These are phyloP conservation scores for Orbilia oligospora DNA, from an alignment of 2,329 filamentous ascomycete species.

Conservation along the genomic window DNA sequence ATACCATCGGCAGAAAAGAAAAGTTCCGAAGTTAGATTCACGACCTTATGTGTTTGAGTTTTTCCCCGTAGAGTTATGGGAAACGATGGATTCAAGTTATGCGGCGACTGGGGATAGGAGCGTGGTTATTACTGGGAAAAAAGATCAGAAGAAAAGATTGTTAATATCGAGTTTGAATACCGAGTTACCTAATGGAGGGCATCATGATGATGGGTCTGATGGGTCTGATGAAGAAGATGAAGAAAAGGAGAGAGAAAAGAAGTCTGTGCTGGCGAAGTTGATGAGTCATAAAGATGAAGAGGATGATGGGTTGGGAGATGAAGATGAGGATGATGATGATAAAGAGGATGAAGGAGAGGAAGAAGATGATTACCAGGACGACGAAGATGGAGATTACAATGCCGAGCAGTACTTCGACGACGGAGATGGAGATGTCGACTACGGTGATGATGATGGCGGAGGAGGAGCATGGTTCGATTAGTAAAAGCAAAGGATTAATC, in stretches of 20 bases:
- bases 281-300: conserved; percentile 58
- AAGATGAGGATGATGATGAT: conserved; percentile 64
- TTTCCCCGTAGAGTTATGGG: conserved; percentile 63
- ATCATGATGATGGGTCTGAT: conserved; percentile 64
- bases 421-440: conserved; percentile 63
- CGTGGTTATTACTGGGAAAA: conserved; percentile 61
- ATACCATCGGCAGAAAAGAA: conserved; percentile 63
- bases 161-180: conserved; percentile 62
- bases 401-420: conserved; percentile 65
- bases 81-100: conserved; percentile 62
- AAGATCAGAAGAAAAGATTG: conserved; percentile 61
- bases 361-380: conserved; percentile 64
- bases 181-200: conserved; percentile 52
- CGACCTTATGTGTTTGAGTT: conserved; percentile 64
- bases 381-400: conserved; percentile 65
- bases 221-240: conserved; percentile 66
- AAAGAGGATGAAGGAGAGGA: conserved; percentile 62
- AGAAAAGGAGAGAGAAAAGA: conserved; percentile 62
- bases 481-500: background rate
- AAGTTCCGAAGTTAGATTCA: conserved; percentile 64
- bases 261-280: conserved; percentile 59
- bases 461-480: conserved; percentile 63
- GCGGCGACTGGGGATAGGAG: conserved; percentile 54
- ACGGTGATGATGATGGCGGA: conserved; percentile 63
- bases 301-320: conserved; percentile 61